A percentile compares a stretch with the other conserved stretches of the same genome.
phyloP scores from a whole-genome alignment of 768 basidiomycete species.

The Rhizopogon vulgaris region DNA sequence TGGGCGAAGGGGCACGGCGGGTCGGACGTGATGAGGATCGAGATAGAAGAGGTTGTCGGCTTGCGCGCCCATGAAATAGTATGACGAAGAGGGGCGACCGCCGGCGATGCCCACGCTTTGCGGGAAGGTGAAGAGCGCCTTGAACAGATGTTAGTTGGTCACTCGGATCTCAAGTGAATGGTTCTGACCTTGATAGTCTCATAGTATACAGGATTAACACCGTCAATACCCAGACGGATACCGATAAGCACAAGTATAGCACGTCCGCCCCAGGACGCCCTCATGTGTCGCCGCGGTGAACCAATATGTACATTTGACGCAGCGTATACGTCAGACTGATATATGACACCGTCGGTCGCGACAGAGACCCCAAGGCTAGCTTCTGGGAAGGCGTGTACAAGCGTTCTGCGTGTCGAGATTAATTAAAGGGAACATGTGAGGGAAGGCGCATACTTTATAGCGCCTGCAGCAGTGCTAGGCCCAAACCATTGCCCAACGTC shows the following conservation, averaged over 20 bases:
- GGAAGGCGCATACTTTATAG: conserved; percentile 62
- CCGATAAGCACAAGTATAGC: conserved; percentile 86
- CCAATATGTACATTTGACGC: conserved; percentile 46
- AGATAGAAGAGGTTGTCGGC: conserved; percentile 82
- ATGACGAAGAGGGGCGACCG: conserved; percentile 93
- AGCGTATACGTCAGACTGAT: conserved; percentile 78
- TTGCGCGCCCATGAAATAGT: conserved; percentile 95
- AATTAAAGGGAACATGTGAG: neutral
- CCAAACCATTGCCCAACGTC: conserved; percentile 98
- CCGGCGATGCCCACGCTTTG: conserved; percentile 97
- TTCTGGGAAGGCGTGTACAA: conserved; percentile 75
- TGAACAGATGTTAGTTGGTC: conserved; percentile 1
- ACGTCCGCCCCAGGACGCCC: conserved; percentile 64
- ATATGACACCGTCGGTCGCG: conserved; percentile 78
- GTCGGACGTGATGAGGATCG: conserved; percentile 74
- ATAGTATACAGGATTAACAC: conserved; percentile 93
- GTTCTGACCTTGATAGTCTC: conserved; percentile 69
- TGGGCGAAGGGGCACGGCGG: conserved; percentile 65
- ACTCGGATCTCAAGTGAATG: neutral
- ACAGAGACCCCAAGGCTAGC: conserved; percentile 77
- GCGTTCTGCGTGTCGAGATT: conserved; percentile 41
- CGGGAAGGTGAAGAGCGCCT: conserved; percentile 88
- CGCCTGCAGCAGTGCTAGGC: conserved; percentile 94
- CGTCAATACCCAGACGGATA: conserved; percentile 82
- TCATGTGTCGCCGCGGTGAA: conserved; percentile 25